phyloP scores from a whole-genome alignment of 164 flowering plant species.

The Nymphaea colorata region DNA sequence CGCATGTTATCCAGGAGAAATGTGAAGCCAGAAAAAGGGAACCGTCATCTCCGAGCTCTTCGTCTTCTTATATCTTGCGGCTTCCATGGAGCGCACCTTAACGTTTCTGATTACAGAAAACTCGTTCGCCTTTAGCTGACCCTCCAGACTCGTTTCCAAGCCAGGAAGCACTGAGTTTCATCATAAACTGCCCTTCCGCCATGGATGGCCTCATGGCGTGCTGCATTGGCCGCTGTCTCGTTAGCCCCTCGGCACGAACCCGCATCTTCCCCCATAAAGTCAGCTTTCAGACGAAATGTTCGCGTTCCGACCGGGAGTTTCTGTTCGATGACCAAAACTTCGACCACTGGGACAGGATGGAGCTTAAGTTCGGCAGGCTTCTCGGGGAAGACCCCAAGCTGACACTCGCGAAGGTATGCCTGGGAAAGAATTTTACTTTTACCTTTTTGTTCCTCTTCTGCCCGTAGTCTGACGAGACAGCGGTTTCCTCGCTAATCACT shows the following conservation, averaged over 20 bases:
- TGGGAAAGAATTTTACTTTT: neutral
- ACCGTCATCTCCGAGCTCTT: too few species aligned
- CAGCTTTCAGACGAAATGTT: slow-evolving; percentile 23
- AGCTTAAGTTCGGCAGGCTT: slow-evolving; percentile 79
- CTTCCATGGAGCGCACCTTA: too few species aligned
- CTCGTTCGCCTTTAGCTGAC: too few species aligned
- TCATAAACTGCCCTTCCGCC: neutral
- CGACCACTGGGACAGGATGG: slow-evolving; percentile 70
- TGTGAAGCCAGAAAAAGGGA: too few species aligned
- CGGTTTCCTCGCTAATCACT: neutral
- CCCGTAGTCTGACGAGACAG: neutral
- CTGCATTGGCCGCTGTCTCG: slow-evolving; percentile 10
- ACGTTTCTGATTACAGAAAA: too few species aligned
- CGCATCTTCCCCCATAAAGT: slow-evolving; percentile 10
- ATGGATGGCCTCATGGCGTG: slow-evolving; percentile 35
- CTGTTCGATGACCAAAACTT: slow-evolving; percentile 33
- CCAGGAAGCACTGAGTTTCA: too few species aligned
- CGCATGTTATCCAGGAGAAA: too few species aligned
- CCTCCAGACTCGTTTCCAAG: too few species aligned
- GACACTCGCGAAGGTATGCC: slow-evolving; percentile 72
- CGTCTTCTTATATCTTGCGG: too few species aligned
- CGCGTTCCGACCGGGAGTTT: slow-evolving; percentile 6
- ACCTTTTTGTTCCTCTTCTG: neutral
- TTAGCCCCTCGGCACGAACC: slow-evolving; percentile 8
- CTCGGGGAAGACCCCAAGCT: slow-evolving; percentile 94